Conservation (phyloP, 805 yeast genomes). For the Yarrowia yakushimensis region DNA sequence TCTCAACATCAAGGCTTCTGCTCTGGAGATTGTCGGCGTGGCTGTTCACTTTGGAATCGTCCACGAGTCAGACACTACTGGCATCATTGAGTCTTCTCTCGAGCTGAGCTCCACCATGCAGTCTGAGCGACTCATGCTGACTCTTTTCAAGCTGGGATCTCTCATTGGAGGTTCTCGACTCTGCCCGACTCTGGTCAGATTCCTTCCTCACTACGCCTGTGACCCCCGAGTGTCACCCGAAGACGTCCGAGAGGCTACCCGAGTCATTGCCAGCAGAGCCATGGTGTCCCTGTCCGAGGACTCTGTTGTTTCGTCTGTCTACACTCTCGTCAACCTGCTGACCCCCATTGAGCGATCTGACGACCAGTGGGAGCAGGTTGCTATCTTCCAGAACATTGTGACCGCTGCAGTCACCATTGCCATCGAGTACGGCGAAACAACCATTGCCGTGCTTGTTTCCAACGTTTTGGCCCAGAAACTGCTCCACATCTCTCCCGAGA, state of each 20-base stretch:
- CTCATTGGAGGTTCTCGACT: conserved; percentile 43
- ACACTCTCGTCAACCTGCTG: conserved; percentile 73
- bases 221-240: conserved; percentile 48
- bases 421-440: conserved; percentile 60
- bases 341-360: conserved; percentile 40
- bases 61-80: conserved; percentile 44
- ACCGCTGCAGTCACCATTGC: conserved; percentile 66
- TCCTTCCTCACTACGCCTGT: conserved; percentile 45
- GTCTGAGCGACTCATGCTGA: conserved; percentile 50
- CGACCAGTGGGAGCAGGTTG: conserved; percentile 28
- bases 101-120: conserved; percentile 51
- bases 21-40: conserved; percentile 59
- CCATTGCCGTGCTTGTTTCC: conserved; percentile 71
- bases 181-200: conserved; percentile 37
- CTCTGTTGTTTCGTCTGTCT: conserved; percentile 75
- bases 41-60: conserved; percentile 50
- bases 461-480: conserved; percentile 80
- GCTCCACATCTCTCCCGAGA: conserved; percentile 42
- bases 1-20: conserved; percentile 51
- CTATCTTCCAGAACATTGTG: conserved; percentile 61
- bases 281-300: conserved; percentile 71
- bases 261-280: conserved; percentile 56
- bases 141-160: conserved; percentile 55
- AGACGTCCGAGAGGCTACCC: conserved; percentile 52
- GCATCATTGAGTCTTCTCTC: conserved; percentile 50